Evolutionary conservation across 148 eudicot genomes (phyloP), one percentile per base, ranked within the genome.

Genomic region (Drosera capensis): DNA sequence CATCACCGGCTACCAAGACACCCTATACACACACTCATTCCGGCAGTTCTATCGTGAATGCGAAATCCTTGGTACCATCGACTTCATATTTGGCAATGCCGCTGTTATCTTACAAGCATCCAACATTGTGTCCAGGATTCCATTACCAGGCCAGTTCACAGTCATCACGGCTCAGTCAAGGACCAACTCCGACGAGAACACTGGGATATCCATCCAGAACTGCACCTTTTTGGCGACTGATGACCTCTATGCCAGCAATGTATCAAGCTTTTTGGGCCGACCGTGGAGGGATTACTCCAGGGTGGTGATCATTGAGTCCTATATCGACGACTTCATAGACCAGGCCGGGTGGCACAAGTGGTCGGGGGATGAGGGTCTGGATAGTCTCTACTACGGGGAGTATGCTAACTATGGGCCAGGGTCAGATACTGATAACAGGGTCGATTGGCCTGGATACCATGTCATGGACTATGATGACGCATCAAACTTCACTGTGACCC

Each of bases 31-130:
- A n/a, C 99, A 92, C 46, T 76, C 99, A 5, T 92, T 78, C 31
- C 51, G 95, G 34, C 95, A 92, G 45, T 92, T 92, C 59, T 85
- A 78, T 58, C 51, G 99, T 0, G 99, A 92, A 55, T 92, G 99
- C 24, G 78, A 85, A 61, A 74, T 92, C 12, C 76, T 45, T 4
- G 99, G 99, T 8, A 92, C 95, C 0, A 51, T 92, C 14, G 99
- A 92, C 59, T 92, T 63, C 73, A 74, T 92, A 21, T 92, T 85
- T 39, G 99, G 99, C 7, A 85, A 92, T 25, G 99, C 99, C 1
- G 93, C 80, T 1, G 99, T 56, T 9, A 74, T 92, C 20, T 63
- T 92, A 54, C 99, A 92, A 40, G 86, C 61, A 8, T 92, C 86
- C 54, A 76, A 64, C 60, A 66, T 92, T 2, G 46, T 85, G 5